Evolutionary conservation across 768 basidiomycete species (phyloP).

Genomic region (Dendrothele bispora): DNA sequence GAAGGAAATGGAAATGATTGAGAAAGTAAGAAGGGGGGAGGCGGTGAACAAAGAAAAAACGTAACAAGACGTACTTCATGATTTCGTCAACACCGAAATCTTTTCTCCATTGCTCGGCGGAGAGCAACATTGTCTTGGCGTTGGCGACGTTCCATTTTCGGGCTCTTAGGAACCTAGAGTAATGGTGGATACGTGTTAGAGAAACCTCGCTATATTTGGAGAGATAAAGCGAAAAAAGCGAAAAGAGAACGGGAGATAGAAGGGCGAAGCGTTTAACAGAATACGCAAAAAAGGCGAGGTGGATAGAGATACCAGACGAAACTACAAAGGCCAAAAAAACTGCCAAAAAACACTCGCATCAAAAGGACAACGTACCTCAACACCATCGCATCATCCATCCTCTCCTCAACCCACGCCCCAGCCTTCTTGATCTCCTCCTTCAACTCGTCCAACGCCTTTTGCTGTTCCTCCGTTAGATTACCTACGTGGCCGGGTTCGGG

Average conservation of each 20-base stretch:
- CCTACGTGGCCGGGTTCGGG: conserved; percentile 75
- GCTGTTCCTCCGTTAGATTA: conserved; percentile 67
- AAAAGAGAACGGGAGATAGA: conserved; percentile 6
- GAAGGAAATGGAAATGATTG: conserved; percentile 3
- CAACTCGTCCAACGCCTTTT: conserved; percentile 67
- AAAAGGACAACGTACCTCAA: conserved; percentile 47
- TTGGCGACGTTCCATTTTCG: conserved; percentile 86
- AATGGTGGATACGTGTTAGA: not conserved
- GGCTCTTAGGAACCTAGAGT: conserved; percentile 80
- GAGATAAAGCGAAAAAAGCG: conserved; percentile 11
- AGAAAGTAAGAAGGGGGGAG: not conserved
- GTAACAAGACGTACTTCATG: conserved; percentile 46
- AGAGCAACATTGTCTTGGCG: conserved; percentile 82
- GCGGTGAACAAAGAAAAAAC: conserved; percentile 5
- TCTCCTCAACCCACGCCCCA: conserved; percentile 56
- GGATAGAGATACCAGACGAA: not conserved
- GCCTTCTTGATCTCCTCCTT: conserved; percentile 61
- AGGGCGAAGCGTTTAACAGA: not conserved
- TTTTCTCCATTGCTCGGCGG: conserved; percentile 87
- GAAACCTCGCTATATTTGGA: too few species aligned
- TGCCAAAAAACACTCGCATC: not conserved
- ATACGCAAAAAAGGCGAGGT: not conserved
- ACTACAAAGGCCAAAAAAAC: not conserved
- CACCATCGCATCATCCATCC: conserved; percentile 72
- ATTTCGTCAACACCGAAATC: conserved; percentile 82